A percentile compares a stretch with the other conserved stretches of the same genome.
Evolutionary conservation across 305 asterid genomes (phyloP).

Genomic region (Solanum chacoense): DNA sequence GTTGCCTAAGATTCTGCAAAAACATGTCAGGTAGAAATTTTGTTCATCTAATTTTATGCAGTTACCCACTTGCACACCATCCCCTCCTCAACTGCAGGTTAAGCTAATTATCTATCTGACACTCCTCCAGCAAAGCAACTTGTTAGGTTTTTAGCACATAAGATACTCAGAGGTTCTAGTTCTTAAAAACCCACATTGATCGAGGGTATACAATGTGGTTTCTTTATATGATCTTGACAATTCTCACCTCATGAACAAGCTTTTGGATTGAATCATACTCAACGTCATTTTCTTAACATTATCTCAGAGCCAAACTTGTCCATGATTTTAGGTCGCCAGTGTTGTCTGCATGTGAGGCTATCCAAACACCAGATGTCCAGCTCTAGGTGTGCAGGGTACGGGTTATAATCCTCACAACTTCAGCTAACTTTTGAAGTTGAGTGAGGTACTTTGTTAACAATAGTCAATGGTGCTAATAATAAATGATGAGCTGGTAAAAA

Average conservation of each 20-base stretch:
- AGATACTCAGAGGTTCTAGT: not conserved
- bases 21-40: not conserved
- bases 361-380: not conserved
- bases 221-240: not conserved
- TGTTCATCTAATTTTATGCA: not conserved
- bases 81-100: not conserved
- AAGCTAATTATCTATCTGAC: not conserved
- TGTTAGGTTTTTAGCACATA: not conserved
- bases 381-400: not conserved
- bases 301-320: not conserved
- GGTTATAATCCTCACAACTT: not conserved
- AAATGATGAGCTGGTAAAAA: not conserved
- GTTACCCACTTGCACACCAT: not conserved
- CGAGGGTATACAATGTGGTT: not conserved
- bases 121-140: not conserved
- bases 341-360: not conserved
- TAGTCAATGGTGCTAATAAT: not conserved
- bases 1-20: not conserved
- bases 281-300: not conserved
- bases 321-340: not conserved
- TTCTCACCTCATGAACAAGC: not conserved
- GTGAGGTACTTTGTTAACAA: not conserved
- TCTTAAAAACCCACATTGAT: not conserved
- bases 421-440: not conserved
- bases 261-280: not conserved